Percentiles rank a stretch among this genome's conserved stretches.
Conservation (phyloP, 306 rosid species). For the Vigna nakashimae region DNA sequence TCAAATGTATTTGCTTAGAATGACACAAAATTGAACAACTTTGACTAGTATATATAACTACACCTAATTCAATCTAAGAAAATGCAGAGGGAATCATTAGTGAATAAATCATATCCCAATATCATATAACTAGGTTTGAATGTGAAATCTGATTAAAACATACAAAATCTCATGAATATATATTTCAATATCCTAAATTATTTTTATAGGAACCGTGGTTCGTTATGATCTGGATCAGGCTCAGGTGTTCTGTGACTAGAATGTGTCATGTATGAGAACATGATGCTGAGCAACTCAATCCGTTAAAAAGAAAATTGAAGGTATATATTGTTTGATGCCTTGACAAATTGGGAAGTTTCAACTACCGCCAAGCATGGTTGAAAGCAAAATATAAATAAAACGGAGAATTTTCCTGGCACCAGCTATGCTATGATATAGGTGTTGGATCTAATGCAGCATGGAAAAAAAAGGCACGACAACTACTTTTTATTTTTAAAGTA, state of each 20-base stretch:
- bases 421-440: neutral
- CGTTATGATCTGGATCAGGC: neutral
- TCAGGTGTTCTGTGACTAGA: neutral
- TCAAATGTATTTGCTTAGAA: conserved; percentile 9
- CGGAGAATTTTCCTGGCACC: neutral
- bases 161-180: neutral
- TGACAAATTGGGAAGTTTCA: neutral
- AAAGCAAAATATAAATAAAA: too few species aligned
- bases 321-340: neutral
- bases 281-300: conserved; percentile 8
- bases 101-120: conserved; percentile 20
- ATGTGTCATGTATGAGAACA: conserved; percentile 12
- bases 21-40: conserved; percentile 15
- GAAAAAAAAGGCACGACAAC: neutral
- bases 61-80: neutral
- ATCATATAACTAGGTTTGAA: conserved; percentile 12
- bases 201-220: neutral
- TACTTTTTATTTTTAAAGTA: neutral
- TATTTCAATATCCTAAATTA: conserved; percentile 4
- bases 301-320: conserved; percentile 4
- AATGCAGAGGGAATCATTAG: conserved; percentile 7
- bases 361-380: neutral
- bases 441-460: neutral
- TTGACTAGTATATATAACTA: conserved; percentile 11
- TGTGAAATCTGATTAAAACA: conserved; percentile 7